Evolutionary conservation across 2,329 filamentous ascomycete species (phyloP).

Genomic region (Cryphonectria carpinicola): DNA sequence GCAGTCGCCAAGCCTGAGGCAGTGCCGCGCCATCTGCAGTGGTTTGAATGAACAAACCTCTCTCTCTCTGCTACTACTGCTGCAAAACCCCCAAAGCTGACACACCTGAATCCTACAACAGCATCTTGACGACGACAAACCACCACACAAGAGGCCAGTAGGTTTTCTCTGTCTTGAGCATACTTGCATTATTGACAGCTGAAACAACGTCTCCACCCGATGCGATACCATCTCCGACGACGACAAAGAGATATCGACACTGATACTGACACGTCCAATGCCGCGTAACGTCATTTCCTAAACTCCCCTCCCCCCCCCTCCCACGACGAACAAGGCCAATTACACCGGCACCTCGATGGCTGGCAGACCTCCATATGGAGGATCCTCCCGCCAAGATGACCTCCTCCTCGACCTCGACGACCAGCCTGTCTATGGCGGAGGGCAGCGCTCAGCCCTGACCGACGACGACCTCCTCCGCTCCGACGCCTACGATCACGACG

Average conservation of each 20-base stretch:
- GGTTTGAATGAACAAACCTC: not conserved
- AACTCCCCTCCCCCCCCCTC: conserved; percentile 8
- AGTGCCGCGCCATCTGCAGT: conserved; percentile 10
- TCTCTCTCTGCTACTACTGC: not conserved
- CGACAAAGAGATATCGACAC: not conserved
- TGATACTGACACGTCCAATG: conserved; percentile 18
- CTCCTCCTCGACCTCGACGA: conserved; percentile 77
- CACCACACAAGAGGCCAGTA: conserved; percentile 2
- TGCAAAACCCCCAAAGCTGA: not conserved
- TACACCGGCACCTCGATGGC: conserved; percentile 56
- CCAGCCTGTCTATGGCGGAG: conserved; percentile 72
- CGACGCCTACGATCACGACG: conserved; percentile 72
- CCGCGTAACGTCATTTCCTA: conserved; percentile 29
- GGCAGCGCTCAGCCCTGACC: conserved; percentile 76
- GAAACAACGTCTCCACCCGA: conserved; percentile 6
- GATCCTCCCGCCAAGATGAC: conserved; percentile 56
- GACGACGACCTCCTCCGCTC: conserved; percentile 80
- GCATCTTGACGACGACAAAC: conserved; percentile 1
- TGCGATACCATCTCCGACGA: conserved; percentile 4
- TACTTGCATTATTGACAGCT: not conserved
- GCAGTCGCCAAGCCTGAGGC: conserved; percentile 18
- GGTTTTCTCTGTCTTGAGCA: not conserved
- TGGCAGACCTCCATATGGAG: conserved; percentile 59
- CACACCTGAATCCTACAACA: conserved; percentile 1
- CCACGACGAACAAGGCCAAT: conserved; percentile 11